Conservation (phyloP, 2,329 filamentous ascomycete species). For the Phyllachora maydis region DNA sequence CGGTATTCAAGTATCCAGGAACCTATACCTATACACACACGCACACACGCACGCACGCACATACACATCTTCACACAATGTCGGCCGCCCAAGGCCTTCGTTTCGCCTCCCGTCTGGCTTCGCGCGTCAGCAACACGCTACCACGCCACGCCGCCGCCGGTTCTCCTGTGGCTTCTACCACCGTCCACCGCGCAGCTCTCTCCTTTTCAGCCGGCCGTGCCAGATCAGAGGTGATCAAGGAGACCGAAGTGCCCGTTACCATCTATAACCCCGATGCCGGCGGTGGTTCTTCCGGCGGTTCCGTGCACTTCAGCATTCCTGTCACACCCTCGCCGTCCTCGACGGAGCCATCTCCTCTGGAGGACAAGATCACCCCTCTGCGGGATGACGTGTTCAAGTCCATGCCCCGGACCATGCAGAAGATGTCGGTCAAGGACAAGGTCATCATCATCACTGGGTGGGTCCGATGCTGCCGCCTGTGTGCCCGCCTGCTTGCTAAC, state of each 20-base stretch:
- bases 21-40: no score
- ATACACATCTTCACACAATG: no score
- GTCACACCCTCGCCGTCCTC: constrained; percentile 23
- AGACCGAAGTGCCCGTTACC: constrained; percentile 35
- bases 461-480: constrained; percentile 7
- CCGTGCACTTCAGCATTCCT: constrained; percentile 33
- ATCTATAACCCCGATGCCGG: constrained; percentile 27
- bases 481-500: constrained; percentile 10
- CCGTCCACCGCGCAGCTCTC: no score
- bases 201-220: no score
- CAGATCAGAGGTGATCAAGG: constrained; percentile 31
- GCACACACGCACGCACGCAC: no score
- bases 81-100: no score
- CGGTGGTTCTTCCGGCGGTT: constrained; percentile 15
- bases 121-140: no score
- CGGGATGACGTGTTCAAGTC: constrained; percentile 28
- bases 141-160: no score
- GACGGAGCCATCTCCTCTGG: no score
- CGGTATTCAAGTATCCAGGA: no score
- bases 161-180: no score
- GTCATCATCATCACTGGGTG: constrained; percentile 54
- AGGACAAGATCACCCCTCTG: constrained; percentile 28
- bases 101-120: no score
- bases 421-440: constrained; percentile 49
- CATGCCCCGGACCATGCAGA: constrained; percentile 45